Percentiles rank a stretch among this genome's conserved stretches.
Conservation (phyloP, 371 early-diverging fungal species). For the Polyrhizophydium stewartii region DNA sequence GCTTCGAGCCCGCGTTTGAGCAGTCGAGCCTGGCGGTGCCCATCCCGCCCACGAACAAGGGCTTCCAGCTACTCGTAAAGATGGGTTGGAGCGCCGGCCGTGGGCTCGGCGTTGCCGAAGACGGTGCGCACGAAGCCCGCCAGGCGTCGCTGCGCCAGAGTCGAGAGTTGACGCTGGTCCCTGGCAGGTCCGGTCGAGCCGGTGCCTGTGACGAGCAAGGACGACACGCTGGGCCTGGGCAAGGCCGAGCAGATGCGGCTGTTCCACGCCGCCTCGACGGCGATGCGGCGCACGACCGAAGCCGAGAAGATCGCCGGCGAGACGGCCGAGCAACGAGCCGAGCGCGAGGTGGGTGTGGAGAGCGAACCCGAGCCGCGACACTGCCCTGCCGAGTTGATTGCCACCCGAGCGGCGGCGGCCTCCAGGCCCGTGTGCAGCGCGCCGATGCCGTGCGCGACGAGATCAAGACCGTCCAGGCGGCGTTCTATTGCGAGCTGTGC, state of each 20-base stretch:
- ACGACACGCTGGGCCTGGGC: slow-evolving; percentile 62
- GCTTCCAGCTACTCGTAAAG: slow-evolving; percentile 55
- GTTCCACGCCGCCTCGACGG: slow-evolving; percentile 44
- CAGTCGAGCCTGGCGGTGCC: slow-evolving; percentile 51
- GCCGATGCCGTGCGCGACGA: slow-evolving; percentile 43
- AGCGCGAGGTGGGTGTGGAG: slow-evolving; percentile 37
- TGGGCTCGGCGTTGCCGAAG: slow-evolving; percentile 53
- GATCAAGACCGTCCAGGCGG: slow-evolving; percentile 57
- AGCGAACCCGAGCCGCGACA: no score
- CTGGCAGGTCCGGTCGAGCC: slow-evolving; percentile 61
- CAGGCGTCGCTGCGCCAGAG: background rate
- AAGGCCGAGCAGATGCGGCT: slow-evolving; percentile 49
- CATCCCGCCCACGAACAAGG: slow-evolving; percentile 54
- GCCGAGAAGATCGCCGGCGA: slow-evolving; percentile 56
- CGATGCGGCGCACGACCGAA: slow-evolving; percentile 59
- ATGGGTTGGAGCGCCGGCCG: slow-evolving; percentile 72
- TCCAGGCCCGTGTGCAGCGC: slow-evolving; percentile 47
- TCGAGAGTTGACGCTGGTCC: background rate
- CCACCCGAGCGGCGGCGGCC: no score
- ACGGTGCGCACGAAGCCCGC: slow-evolving; percentile 7
- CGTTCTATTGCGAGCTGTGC: slow-evolving; percentile 73
- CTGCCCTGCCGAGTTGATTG: no score
- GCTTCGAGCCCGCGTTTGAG: slow-evolving; percentile 9
- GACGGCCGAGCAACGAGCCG: slow-evolving; percentile 45
- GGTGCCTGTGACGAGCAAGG: slow-evolving; percentile 54